phyloP scores from a whole-genome alignment of 176 grass and related monocot species.

The Ensete glaucum region DNA sequence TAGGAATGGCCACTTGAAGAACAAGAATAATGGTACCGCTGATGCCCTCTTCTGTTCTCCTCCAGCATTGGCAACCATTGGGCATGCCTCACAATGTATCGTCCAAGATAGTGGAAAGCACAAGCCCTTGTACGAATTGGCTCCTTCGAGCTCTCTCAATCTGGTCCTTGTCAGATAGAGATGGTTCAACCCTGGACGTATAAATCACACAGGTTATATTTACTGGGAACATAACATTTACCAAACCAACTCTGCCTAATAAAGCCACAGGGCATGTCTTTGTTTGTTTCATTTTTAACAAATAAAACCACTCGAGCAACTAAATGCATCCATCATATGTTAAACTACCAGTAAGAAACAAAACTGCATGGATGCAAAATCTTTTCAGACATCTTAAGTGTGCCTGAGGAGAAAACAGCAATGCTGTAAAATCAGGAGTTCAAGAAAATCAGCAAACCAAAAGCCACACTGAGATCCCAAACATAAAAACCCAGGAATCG shows the following conservation, averaged over 20 bases:
- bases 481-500: too few species aligned
- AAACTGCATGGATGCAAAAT: too few species aligned
- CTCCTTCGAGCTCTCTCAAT: conserved; percentile 13
- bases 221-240: background rate
- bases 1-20: background rate
- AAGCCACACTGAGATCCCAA: too few species aligned
- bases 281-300: too few species aligned
- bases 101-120: conserved; percentile 9
- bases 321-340: too few species aligned
- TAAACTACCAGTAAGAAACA: too few species aligned
- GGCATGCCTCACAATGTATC: background rate
- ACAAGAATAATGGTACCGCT: background rate
- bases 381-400: too few species aligned
- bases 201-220: background rate
- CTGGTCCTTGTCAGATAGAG: conserved; percentile 16
- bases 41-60: background rate
- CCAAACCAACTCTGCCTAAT: background rate
- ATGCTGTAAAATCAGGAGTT: too few species aligned
- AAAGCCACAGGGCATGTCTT: too few species aligned
- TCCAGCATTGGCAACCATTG: background rate
- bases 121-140: conserved; percentile 9
- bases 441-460: too few species aligned
- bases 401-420: too few species aligned
- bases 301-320: too few species aligned
- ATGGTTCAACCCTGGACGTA: conserved; percentile 3